Evolutionary conservation across 345 rosid genomes (phyloP).

Genomic region (Salix udensis): DNA sequence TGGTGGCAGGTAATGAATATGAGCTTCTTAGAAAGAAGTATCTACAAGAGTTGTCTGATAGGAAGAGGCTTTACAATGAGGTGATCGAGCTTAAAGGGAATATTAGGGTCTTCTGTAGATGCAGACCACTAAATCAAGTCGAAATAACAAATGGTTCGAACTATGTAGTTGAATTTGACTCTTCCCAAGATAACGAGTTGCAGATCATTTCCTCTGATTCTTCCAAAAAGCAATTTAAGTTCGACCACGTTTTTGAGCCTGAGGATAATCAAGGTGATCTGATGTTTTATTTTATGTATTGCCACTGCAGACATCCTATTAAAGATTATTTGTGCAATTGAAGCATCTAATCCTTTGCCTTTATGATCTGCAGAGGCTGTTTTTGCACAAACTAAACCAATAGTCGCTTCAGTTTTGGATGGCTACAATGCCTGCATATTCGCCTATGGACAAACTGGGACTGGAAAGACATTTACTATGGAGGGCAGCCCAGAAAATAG

Average conservation of each 20-base stretch:
- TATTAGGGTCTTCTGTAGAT: conserved; percentile 96
- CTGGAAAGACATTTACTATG: conserved; percentile 96
- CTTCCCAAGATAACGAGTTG: conserved; percentile 67
- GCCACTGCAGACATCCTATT: conserved; percentile 6
- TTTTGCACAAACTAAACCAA: conserved; percentile 77
- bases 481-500: conserved; percentile 83
- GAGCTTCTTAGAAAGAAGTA: conserved; percentile 67
- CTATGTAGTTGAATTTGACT: conserved; percentile 66
- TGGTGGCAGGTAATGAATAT: conserved; percentile 56
- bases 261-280: conserved; percentile 76
- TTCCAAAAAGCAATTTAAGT: conserved; percentile 81
- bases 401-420: conserved; percentile 81
- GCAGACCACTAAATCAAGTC: conserved; percentile 68
- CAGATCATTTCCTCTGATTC: conserved; percentile 70
- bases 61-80: conserved; percentile 82
- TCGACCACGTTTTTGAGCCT: conserved; percentile 78
- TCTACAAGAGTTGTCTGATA: conserved; percentile 55
- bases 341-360: background rate
- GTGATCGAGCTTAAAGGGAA: conserved; percentile 91
- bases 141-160: conserved; percentile 56
- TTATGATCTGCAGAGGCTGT: conserved; percentile 60
- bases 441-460: conserved; percentile 98
- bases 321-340: background rate
- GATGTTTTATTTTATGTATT: conserved; percentile 4
- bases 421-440: conserved; percentile 93